Conservation (phyloP, 2,329 filamentous ascomycete genomes). For the Dactylella cylindrospora region DNA sequence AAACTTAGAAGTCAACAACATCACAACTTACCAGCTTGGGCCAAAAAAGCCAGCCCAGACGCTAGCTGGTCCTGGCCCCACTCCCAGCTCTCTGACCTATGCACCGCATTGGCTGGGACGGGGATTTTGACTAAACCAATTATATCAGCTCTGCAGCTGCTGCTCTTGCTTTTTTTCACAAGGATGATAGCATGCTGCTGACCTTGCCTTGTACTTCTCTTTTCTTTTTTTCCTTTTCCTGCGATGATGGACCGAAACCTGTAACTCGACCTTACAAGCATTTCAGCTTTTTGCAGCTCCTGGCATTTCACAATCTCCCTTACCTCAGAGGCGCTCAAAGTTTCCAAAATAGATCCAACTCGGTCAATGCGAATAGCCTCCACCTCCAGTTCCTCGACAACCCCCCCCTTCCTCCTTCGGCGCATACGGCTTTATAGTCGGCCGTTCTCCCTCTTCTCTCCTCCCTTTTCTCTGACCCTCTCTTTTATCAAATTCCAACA, state of each 20-base stretch:
- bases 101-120: conserved; percentile 28
- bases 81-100: conserved; percentile 27
- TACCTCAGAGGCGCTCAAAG: conserved; percentile 32
- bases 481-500: no score
- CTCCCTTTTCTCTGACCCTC: no score
- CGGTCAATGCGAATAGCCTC: no score
- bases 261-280: not conserved
- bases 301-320: no score
- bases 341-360: no score
- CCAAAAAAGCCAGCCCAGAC: conserved; percentile 35
- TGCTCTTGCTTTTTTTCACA: conserved; percentile 33
- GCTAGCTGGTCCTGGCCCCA: conserved; percentile 35
- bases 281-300: no score
- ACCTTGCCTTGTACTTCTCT: no score
- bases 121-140: conserved; percentile 13
- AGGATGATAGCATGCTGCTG: conserved; percentile 29
- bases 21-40: no score
- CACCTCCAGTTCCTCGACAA: no score
- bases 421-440: no score
- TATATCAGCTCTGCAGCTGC: conserved; percentile 1
- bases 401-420: conserved; percentile 15
- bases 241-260: conserved; percentile 16
- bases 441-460: no score
- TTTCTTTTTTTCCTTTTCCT: no score
- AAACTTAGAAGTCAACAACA: conserved; percentile 9